Conservation (phyloP, 176 grass and related monocot genomes). For the Rhipidocladum racemiflorum region DNA sequence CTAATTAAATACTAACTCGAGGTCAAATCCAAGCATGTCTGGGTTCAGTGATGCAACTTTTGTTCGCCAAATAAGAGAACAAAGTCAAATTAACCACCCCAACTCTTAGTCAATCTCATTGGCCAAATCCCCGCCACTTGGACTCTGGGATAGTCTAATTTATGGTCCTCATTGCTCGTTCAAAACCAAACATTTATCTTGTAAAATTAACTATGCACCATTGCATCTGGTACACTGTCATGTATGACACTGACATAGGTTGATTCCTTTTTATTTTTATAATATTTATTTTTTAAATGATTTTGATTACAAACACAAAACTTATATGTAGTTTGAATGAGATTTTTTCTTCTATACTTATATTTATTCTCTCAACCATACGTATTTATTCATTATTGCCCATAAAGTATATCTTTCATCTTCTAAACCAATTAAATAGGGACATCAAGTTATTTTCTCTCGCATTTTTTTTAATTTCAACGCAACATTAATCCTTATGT, state of each 20-base stretch:
- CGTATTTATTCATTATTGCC: too few relatives aligned
- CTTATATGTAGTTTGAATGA: too few relatives aligned
- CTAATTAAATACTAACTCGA: background rate
- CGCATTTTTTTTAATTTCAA: too few relatives aligned
- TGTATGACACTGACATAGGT: background rate
- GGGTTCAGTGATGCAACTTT: background rate
- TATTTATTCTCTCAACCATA: too few relatives aligned
- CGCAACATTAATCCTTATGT: too few relatives aligned
- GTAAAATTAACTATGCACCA: background rate
- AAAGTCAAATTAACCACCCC: conserved; percentile 30
- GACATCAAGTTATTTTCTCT: background rate
- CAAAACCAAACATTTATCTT: background rate
- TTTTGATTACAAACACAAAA: too few relatives aligned
- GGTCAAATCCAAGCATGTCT: background rate
- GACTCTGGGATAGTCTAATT: background rate
- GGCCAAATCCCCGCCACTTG: background rate
- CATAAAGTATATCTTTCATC: too few relatives aligned
- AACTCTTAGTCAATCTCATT: background rate
- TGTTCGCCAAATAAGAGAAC: background rate
- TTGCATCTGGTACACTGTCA: conserved; percentile 16
- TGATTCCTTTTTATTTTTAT: background rate
- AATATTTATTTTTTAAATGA: too few relatives aligned
- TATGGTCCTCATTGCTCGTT: background rate
- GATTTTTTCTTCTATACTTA: too few relatives aligned
- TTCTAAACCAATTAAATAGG: too few relatives aligned